Evolutionary conservation across 2,329 filamentous ascomycete species (phyloP), one percentile per base, ranked within the genome.

Genomic region (Aspergillaceae sp.): DNA sequence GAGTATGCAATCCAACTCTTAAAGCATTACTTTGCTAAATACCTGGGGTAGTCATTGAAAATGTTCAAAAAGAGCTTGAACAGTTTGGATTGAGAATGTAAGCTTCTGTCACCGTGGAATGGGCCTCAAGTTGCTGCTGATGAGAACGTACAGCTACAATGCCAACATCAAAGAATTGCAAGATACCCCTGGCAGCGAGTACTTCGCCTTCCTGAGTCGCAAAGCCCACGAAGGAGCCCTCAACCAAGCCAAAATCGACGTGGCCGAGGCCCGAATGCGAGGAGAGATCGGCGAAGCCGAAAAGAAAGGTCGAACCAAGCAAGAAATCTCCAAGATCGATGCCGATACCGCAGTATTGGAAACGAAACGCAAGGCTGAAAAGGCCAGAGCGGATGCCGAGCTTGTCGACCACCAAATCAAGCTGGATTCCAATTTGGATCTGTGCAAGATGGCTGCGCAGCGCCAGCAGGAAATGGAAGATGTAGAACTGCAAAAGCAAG

Each of bases 111-210:
- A 9, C 7, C 3, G 3, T 33, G 4, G 7, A 40, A 51, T 7
- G 10, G 10, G 19, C 19, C 19, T 19, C 30, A 6, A 28, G 19
- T 19, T 26, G 4, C 4, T 38, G 27, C 7, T 38, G 3, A 38
- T 38, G 2, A 28, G 3, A 5, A 36, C 10, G 5, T 38, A 51
- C 48, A 74, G 74, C 53, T 82, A 84, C 67, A 82, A 83, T 57
- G 78, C 83, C 60, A 90, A 90, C 67, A 83, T 94, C 57, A 92
- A 92, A 67, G 88, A 94, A 62, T 77, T 94, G 28, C 84, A 87
- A 61, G 88, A 94, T 59, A 86, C 87, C 0, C 84, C 82, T 3
- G 80, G 84, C 51, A 86, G 81, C n/a, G 82, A 82, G 55, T 94
- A 94, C 70, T 94, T 94, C 58, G 81, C 84, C 42, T 87, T 84